phyloP scores from a whole-genome alignment of 352 stramenopile species.

The Globisporangium iwayamae region DNA sequence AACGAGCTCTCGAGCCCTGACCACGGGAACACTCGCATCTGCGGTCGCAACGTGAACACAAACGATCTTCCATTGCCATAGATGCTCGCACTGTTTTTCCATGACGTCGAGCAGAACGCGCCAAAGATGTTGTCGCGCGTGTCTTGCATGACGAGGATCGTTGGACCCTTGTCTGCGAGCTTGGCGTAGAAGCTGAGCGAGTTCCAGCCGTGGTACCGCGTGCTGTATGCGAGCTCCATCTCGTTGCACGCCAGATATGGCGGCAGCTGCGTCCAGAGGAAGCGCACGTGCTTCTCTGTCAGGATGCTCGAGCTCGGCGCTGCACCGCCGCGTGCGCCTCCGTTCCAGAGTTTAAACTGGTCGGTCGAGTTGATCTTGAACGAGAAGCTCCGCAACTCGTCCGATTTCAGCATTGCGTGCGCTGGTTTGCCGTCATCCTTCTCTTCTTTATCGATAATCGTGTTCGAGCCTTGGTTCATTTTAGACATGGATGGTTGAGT shows the following conservation, averaged over 20 bases:
- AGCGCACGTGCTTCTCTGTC: conserved; percentile 66
- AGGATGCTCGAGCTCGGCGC: conserved; percentile 51
- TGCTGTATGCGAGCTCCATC: conserved; percentile 68
- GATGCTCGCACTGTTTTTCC: conserved; percentile 42
- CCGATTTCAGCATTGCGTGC: not conserved
- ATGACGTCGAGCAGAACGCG: conserved; percentile 66
- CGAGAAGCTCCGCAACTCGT: conserved; percentile 43
- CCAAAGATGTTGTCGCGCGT: conserved; percentile 70
- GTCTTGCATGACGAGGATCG: conserved; percentile 66
- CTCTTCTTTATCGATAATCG: too few species aligned
- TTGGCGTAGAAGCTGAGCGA: conserved; percentile 60
- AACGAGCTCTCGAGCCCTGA: conserved; percentile 65
- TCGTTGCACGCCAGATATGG: conserved; percentile 63
- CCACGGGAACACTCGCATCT: conserved; percentile 57
- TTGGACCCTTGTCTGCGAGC: conserved; percentile 59
- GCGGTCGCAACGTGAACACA: conserved; percentile 61
- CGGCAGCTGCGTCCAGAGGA: conserved; percentile 57
- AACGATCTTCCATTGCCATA: conserved; percentile 79
- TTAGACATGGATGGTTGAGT: too few species aligned
- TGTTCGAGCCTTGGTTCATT: too few species aligned
- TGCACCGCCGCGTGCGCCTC: conserved; percentile 13
- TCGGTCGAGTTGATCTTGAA: conserved; percentile 45
- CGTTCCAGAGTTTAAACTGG: conserved; percentile 45
- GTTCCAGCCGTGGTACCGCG: conserved; percentile 65
- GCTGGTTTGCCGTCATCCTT: too few species aligned